phyloP scores from a whole-genome alignment of 1,139 yeast species.

The Hansenula lynferdii region DNA sequence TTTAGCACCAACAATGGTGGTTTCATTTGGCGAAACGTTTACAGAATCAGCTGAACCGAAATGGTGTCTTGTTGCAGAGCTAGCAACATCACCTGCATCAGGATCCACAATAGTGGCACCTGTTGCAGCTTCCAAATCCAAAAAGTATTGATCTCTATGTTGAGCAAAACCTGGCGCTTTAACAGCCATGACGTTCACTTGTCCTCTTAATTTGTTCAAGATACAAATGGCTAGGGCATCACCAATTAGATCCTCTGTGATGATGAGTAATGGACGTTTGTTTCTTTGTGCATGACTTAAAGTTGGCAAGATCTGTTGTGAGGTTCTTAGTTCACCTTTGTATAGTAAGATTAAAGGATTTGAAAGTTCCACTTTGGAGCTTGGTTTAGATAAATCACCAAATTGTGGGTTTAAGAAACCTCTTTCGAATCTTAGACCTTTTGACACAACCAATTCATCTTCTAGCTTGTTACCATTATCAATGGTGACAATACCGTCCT shows the following conservation, averaged over 20 bases:
- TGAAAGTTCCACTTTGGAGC: constrained; percentile 16
- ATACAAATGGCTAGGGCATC: constrained; percentile 23
- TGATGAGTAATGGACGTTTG: constrained; percentile 16
- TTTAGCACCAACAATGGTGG: constrained; percentile 17
- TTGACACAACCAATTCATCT: constrained; percentile 19
- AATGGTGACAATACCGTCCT: constrained; percentile 22
- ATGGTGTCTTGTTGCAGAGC: constrained; percentile 18
- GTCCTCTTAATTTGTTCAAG: constrained; percentile 21
- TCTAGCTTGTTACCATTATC: constrained; percentile 20
- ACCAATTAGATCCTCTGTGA: constrained; percentile 20
- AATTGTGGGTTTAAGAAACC: constrained; percentile 21
- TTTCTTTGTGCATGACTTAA: constrained; percentile 20
- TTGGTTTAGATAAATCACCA: constrained; percentile 17
- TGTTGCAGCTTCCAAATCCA: constrained; percentile 19
- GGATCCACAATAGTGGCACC: constrained; percentile 20
- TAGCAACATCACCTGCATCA: constrained; percentile 16
- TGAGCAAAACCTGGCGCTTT: constrained; percentile 24
- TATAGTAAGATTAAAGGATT: constrained; percentile 20
- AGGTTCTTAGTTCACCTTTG: constrained; percentile 17
- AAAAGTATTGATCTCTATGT: constrained; percentile 17
- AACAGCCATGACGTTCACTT: constrained; percentile 20
- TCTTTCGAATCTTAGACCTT: constrained; percentile 21
- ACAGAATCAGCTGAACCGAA: constrained; percentile 21
- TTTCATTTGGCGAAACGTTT: constrained; percentile 17
- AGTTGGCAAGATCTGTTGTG: constrained; percentile 21